Evolutionary conservation across 352 stramenopile species (phyloP), one percentile per base, ranked within the genome.

Genomic region (Globisporangium barbulae): DNA sequence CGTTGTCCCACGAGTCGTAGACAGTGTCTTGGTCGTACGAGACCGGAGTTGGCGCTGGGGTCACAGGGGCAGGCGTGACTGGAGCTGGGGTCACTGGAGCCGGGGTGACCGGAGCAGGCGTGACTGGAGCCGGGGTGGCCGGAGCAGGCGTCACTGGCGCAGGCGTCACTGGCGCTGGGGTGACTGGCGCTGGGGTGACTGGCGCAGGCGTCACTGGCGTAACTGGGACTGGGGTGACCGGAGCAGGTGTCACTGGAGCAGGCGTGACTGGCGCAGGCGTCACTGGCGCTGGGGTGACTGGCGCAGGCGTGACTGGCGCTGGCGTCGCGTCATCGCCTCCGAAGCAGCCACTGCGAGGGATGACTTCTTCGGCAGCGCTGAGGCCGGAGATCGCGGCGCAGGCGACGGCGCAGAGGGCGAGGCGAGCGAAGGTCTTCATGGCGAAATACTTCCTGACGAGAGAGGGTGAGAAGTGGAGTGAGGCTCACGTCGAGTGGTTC

Each of bases 381-480:
- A 52, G 31, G 22, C 41, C 28, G 19, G 59, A 33, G 28, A 65
- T n/a, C 35, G 59, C 41, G n/a, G 28, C 50, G 41, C 17, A 60
- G 48, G 60, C 35, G 50, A 54, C 50, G 37, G 60, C 60, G 13
- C 60, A 65, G 28, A 65, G 49, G 17, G 47, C 60, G 35, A 65
- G 60, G 21, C 37, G 60, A 8, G 60, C 50, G 9, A 60, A 52
- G 35, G 41, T 60, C 35, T 58, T 59, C 60, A 65, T 65, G 35
- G 49, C 12, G 60, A 44, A 59, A 65, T 65, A 65, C 60, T 65
- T 60, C 60, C 42, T 37, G 53, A n/a, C 28, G 28, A 22, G 35
- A 28, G 37, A 15, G 25, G 49, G 49, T 35, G 39, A 60, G 49
- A 60, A 65, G 60, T 60, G 49, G 39, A 65, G 54, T 65, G 56